Conservation (phyloP, 2,329 filamentous ascomycete species). For the Cytospora leucostoma region DNA sequence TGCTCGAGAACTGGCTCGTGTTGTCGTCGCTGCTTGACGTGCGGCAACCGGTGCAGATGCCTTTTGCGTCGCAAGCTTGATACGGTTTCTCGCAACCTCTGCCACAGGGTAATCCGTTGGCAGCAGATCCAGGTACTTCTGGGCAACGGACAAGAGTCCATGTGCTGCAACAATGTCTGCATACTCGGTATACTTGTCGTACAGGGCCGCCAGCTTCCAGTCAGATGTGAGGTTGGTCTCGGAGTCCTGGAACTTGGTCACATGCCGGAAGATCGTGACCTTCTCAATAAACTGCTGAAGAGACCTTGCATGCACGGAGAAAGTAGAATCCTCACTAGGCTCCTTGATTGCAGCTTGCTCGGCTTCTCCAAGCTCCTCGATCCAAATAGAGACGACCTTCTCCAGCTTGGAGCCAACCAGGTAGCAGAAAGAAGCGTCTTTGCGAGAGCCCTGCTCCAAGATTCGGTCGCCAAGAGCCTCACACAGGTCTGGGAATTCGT, state of each 20-base stretch:
- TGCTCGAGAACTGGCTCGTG: conserved; percentile 36
- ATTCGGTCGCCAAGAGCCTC: conserved; percentile 92
- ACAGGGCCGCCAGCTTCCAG: conserved; percentile 87
- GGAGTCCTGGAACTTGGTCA: conserved; percentile 84
- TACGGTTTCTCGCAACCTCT: conserved; percentile 80
- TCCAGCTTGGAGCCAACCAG: conserved; percentile 94
- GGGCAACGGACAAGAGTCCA: conserved; percentile 81
- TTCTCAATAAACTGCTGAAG: conserved; percentile 97
- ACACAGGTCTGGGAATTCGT: conserved; percentile 91
- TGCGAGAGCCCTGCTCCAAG: conserved; percentile 72
- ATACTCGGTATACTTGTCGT: conserved; percentile 96
- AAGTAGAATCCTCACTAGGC: conserved; percentile 72
- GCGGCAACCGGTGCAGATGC: conserved; percentile 41
- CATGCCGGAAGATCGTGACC: conserved; percentile 92
- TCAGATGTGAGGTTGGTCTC: conserved; percentile 71
- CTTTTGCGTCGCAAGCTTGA: conserved; percentile 78
- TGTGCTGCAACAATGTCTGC: conserved; percentile 92
- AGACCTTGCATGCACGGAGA: conserved; percentile 86
- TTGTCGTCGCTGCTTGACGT: conserved; percentile 35
- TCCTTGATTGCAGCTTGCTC: conserved; percentile 75
- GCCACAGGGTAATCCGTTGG: conserved; percentile 82
- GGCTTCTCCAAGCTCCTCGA: conserved; percentile 81
- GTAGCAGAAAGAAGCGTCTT: conserved; percentile 96
- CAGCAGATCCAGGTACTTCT: conserved; percentile 88
- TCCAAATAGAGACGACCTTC: conserved; percentile 95